A percentile compares a stretch with the other conserved stretches of the same genome.
Conservation (phyloP, 2,329 filamentous ascomycete species). For the Acarospora socialis region DNA sequence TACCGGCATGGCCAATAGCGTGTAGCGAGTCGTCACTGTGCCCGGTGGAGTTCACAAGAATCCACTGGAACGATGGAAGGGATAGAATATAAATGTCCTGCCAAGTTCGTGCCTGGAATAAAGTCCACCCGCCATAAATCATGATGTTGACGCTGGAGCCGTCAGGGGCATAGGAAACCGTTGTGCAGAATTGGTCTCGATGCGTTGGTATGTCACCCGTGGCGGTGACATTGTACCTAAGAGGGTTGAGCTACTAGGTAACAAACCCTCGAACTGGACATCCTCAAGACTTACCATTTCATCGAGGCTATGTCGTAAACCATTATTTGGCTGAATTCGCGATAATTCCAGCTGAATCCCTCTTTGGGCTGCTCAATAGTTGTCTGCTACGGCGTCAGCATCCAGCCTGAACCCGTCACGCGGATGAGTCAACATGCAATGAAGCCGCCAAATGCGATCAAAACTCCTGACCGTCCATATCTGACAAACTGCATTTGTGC, state of each 20-base stretch:
- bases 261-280: too few species aligned
- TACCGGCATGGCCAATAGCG: background rate
- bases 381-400: too few species aligned
- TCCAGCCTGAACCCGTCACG: too few species aligned
- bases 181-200: conserved; percentile 3
- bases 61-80: conserved; percentile 7
- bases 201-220: conserved; percentile 4
- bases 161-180: conserved; percentile 4
- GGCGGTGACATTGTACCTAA: conserved; percentile 6
- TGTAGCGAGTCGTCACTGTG: background rate
- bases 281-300: too few species aligned
- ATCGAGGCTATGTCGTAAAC: conserved; percentile 2
- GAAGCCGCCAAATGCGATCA: conserved; percentile 6
- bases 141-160: conserved; percentile 8
- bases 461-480: conserved; percentile 3
- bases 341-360: too few species aligned
- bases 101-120: background rate
- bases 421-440: background rate
- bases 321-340: background rate
- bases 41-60: background rate
- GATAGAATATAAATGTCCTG: conserved; percentile 7
- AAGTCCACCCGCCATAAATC: conserved; percentile 7
- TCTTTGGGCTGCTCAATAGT: too few species aligned
- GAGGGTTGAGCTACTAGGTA: background rate
- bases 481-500: conserved; percentile 5